Percentiles rank a stretch among this genome's conserved stretches.
phyloP scores from a whole-genome alignment of 2,329 filamentous ascomycete genomes.

The Neurospora crassa region DNA sequence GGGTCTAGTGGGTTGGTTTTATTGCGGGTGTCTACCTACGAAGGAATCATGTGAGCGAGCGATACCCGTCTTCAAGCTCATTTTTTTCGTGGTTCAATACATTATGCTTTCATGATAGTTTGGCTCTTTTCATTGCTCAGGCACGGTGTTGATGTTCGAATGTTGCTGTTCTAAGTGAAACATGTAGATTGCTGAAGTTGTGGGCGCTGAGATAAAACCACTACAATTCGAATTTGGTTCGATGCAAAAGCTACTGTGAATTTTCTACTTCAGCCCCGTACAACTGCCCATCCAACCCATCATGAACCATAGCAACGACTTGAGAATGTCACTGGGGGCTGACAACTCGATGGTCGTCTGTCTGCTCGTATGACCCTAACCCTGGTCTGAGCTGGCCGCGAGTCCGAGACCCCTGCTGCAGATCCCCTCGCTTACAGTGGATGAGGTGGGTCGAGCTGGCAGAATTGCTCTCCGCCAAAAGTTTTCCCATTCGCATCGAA shows the following conservation, averaged over 20 bases:
- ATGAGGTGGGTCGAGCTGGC: constrained; percentile 8
- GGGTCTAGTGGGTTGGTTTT: background rate
- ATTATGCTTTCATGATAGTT: background rate
- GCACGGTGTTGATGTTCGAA: background rate
- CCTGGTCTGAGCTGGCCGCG: background rate
- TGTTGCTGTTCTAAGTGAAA: background rate
- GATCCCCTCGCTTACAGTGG: background rate
- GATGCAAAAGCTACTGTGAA: background rate
- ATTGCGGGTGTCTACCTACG: background rate
- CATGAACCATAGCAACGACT: background rate
- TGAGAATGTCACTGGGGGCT: background rate
- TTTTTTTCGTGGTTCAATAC: background rate
- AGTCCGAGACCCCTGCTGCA: background rate
- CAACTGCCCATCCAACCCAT: background rate
- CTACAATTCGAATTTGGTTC: background rate
- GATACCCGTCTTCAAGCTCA: background rate
- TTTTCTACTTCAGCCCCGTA: background rate
- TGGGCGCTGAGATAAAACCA: background rate
- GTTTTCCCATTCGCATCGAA: background rate
- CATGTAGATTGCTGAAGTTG: background rate
- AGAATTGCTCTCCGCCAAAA: constrained; percentile 13
- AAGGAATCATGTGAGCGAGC: background rate
- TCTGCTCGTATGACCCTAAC: background rate
- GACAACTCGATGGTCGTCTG: background rate
- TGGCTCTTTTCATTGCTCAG: background rate